Conservation (phyloP, 148 eudicot species). For the Fagopyrum tataricum region DNA sequence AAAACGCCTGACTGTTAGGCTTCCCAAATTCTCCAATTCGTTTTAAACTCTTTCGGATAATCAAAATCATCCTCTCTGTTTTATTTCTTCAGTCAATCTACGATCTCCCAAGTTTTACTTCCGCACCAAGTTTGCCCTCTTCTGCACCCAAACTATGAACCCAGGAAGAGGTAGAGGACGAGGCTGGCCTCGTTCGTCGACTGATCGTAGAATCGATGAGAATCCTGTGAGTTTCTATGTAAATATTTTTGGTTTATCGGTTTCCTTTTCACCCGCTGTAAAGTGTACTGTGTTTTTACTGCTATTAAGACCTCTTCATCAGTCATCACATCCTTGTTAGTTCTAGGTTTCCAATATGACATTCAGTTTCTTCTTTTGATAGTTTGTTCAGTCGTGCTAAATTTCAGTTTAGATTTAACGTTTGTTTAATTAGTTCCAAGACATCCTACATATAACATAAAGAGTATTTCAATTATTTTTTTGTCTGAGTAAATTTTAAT, state of each 20-base stretch:
- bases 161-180: background rate
- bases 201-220: background rate
- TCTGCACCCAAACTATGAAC: background rate
- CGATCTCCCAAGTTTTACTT: background rate
- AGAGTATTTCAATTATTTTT: background rate
- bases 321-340: background rate
- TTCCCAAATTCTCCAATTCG: background rate
- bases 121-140: background rate
- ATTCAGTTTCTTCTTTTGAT: background rate
- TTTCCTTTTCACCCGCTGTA: background rate
- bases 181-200: background rate
- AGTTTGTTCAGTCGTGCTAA: background rate
- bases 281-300: background rate
- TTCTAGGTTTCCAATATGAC: background rate
- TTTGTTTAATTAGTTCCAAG: background rate
- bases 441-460: background rate
- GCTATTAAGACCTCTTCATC: background rate
- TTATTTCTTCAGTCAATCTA: background rate
- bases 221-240: background rate
- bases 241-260: background rate
- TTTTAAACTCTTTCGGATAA: too few species aligned
- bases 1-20: too few species aligned
- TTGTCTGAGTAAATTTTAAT: background rate
- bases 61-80: background rate
- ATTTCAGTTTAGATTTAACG: too few species aligned